Conservation (phyloP, 2,329 filamentous ascomycete species). For the Ophiosphaerella narmari region DNA sequence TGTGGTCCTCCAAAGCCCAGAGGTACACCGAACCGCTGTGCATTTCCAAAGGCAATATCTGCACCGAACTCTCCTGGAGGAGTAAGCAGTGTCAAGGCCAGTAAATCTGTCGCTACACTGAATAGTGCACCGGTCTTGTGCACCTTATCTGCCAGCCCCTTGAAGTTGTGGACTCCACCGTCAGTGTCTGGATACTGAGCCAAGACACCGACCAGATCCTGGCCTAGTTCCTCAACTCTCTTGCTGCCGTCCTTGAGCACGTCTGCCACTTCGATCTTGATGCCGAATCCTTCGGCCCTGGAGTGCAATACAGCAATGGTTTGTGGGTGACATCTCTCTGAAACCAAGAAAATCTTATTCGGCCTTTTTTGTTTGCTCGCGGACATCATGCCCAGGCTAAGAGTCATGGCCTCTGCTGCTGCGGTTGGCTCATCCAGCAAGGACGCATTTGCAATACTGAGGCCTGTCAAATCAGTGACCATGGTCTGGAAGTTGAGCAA, state of each 20-base stretch:
- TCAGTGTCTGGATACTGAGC: slow-evolving; percentile 95
- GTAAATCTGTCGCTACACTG: slow-evolving; percentile 85
- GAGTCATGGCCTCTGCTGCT: slow-evolving; percentile 92
- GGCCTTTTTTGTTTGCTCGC: slow-evolving; percentile 71
- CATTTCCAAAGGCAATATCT: slow-evolving; percentile 91
- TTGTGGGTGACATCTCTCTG: slow-evolving; percentile 79
- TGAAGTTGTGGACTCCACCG: slow-evolving; percentile 78
- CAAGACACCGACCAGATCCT: slow-evolving; percentile 84
- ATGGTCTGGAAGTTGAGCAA: slow-evolving; percentile 95
- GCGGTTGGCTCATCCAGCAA: slow-evolving; percentile 90
- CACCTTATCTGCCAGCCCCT: slow-evolving; percentile 72
- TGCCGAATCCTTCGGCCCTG: slow-evolving; percentile 88
- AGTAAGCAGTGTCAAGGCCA: slow-evolving; percentile 84
- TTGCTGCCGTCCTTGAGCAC: slow-evolving; percentile 68
- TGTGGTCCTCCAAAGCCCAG: slow-evolving; percentile 94
- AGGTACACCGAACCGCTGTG: slow-evolving; percentile 89
- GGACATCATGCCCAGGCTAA: slow-evolving; percentile 79
- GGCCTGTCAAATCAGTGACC: slow-evolving; percentile 82
- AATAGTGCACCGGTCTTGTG: slow-evolving; percentile 80
- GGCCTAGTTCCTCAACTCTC: slow-evolving; percentile 72
- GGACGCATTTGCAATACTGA: slow-evolving; percentile 89
- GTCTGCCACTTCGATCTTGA: slow-evolving; percentile 75
- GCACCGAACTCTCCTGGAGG: slow-evolving; percentile 94
- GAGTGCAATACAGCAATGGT: slow-evolving; percentile 83
- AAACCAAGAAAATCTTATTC: slow-evolving; percentile 84